Percentiles rank a stretch among this genome's conserved stretches.
Evolutionary conservation across 768 basidiomycete species (phyloP).

Genomic region (Suillus fuscotomentosus): DNA sequence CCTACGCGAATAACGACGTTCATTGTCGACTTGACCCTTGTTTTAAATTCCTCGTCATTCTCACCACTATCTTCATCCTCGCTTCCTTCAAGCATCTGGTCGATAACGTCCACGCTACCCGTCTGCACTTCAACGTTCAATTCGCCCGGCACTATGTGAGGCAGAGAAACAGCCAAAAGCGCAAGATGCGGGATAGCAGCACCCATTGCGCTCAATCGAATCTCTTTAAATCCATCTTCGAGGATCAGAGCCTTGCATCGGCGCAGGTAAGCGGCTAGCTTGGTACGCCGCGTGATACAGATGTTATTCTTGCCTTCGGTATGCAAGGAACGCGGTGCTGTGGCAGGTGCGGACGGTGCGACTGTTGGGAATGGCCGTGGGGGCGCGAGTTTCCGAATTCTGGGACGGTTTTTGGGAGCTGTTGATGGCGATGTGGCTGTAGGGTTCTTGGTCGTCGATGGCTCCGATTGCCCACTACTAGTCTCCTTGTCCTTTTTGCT

Average conservation of each 20-base stretch:
- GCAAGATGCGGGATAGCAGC: slow-evolving; percentile 85
- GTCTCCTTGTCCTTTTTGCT: background rate
- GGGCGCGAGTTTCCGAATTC: slow-evolving; percentile 67
- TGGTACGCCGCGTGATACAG: slow-evolving; percentile 75
- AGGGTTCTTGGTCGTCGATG: background rate
- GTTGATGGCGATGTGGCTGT: background rate
- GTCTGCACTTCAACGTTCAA: slow-evolving; percentile 63
- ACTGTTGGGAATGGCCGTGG: slow-evolving; percentile 77
- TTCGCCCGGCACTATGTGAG: slow-evolving; percentile 70
- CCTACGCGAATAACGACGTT: slow-evolving; percentile 60
- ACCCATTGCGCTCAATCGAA: slow-evolving; percentile 81
- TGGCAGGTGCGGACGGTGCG: slow-evolving; percentile 70
- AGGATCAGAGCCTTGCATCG: slow-evolving; percentile 73
- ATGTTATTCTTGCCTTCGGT: slow-evolving; percentile 80
- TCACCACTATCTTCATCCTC: slow-evolving; percentile 68
- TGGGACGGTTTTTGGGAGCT: slow-evolving; percentile 16
- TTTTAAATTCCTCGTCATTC: slow-evolving; percentile 52
- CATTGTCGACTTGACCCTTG: slow-evolving; percentile 70
- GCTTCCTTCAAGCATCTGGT: slow-evolving; percentile 76
- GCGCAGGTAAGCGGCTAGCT: slow-evolving; percentile 69
- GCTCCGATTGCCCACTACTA: background rate
- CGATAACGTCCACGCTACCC: slow-evolving; percentile 69
- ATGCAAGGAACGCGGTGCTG: slow-evolving; percentile 77
- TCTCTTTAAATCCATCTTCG: slow-evolving; percentile 75
- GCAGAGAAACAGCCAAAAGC: slow-evolving; percentile 67